phyloP scores from a whole-genome alignment of 768 basidiomycete species.

The Macrolepiota fuliginosa region DNA sequence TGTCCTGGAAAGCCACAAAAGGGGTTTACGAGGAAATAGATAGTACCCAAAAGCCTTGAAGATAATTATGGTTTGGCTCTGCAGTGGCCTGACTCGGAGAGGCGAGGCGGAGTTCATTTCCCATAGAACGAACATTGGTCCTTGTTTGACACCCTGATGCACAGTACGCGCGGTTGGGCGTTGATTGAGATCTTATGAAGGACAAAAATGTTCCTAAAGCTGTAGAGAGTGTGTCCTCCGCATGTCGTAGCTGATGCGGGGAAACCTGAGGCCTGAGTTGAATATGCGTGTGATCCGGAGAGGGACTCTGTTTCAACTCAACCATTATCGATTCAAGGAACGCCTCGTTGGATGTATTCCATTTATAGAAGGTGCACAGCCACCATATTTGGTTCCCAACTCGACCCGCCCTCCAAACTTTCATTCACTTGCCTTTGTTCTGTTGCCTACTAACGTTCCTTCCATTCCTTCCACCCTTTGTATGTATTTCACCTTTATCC shows the following conservation, averaged over 20 bases:
- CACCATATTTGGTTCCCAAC: constrained; percentile 13
- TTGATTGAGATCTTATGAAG: constrained; percentile 4
- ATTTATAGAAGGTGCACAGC: constrained; percentile 2
- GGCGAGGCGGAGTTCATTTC: constrained; percentile 2
- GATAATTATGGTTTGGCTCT: neutral
- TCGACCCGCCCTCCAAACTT: constrained; percentile 3
- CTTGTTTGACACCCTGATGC: constrained; percentile 7
- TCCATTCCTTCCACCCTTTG: neutral
- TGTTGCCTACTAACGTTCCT: neutral
- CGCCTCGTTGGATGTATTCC: neutral
- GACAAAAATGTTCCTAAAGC: neutral
- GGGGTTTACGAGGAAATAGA: constrained; percentile 25
- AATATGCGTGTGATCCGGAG: neutral
- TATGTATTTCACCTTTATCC: neutral
- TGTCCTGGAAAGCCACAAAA: constrained; percentile 31
- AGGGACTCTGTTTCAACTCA: neutral
- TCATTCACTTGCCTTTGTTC: constrained; percentile 7
- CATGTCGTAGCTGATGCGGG: neutral
- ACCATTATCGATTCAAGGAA: constrained; percentile 10
- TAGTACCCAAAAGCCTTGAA: constrained; percentile 5
- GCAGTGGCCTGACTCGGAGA: neutral
- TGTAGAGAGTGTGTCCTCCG: neutral
- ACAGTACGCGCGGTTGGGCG: neutral
- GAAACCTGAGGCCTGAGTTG: neutral
- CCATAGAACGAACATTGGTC: neutral